A percentile compares a stretch with the other conserved stretches of the same genome.
These are phyloP conservation scores for Monilinia fructigena DNA, from an alignment of 2,329 filamentous ascomycete species.

Conservation along the genomic window DNA sequence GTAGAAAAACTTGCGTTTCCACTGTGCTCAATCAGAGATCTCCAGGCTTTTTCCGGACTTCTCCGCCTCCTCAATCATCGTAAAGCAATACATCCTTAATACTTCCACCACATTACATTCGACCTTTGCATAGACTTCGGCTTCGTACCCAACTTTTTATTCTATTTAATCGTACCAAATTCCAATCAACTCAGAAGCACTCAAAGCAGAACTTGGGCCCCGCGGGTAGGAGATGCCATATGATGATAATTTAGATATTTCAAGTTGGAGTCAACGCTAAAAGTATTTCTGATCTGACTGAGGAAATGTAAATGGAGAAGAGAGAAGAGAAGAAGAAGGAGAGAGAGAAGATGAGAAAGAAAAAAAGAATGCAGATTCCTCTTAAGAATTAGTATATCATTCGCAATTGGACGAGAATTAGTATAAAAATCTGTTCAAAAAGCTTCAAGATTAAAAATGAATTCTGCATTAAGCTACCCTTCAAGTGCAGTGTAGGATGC, in stretches of 20 bases:
- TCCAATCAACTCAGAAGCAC: conserved; percentile 84
- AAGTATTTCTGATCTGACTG: not conserved
- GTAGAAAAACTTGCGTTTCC: conserved; percentile 64
- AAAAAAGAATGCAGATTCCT: not conserved
- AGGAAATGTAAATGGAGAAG: not conserved
- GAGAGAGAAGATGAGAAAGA: not conserved
- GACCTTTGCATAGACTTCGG: conserved; percentile 85
- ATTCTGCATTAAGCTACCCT: conserved; percentile 14
- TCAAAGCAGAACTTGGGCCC: conserved; percentile 46
- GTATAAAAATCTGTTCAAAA: conserved; percentile 7
- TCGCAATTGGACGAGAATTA: conserved; percentile 11
- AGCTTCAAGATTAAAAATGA: not conserved
- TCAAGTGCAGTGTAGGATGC: not conserved
- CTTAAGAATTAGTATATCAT: conserved; percentile 1
- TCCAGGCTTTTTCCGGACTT: conserved; percentile 83
- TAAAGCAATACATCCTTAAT: conserved; percentile 94
- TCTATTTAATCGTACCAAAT: conserved; percentile 90
- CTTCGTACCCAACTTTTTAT: conserved; percentile 84
- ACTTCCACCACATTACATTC: conserved; percentile 90
- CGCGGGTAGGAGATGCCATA: conserved; percentile 32
- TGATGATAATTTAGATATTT: conserved; percentile 14
- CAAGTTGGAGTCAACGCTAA: not conserved
- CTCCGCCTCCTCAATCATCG: conserved; percentile 98
- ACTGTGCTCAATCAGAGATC: conserved; percentile 94
- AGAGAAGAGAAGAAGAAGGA: not conserved